Evolutionary conservation across 73 alveolate species (phyloP).

Genomic region (Symbiodinium natans): DNA sequence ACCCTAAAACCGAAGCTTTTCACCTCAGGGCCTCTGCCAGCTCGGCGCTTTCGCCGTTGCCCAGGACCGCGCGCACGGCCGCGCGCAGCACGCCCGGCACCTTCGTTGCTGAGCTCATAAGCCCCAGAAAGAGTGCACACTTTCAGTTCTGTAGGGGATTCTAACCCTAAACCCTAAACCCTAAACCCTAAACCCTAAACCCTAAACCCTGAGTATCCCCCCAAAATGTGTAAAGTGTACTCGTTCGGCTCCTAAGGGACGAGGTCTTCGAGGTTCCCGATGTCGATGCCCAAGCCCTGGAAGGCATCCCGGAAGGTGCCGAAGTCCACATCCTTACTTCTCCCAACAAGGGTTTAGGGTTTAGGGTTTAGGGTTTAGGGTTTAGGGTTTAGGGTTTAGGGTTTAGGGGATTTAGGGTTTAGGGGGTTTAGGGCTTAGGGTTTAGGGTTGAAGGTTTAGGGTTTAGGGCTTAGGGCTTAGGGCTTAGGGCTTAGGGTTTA

Average conservation of each 20-base stretch:
- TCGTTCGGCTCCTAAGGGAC: no score
- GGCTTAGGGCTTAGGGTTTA: background rate
- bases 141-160: no score
- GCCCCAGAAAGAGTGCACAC: no score
- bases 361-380: background rate
- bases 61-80: background rate
- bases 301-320: constrained; percentile 3
- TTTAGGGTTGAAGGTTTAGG: background rate
- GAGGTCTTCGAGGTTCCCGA: background rate
- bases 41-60: background rate
- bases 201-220: no score
- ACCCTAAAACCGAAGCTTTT: background rate
- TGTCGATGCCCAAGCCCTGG: background rate
- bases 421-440: background rate
- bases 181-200: no score
- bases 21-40: background rate
- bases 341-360: background rate
- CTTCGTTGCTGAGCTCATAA: no score
- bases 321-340: background rate
- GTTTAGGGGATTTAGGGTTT: no score
- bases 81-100: constrained; percentile 2
- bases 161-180: no score
- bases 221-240: no score
- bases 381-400: no score
- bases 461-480: background rate